Evolutionary conservation across 768 basidiomycete genomes (phyloP).

Genomic region (Suillus subluteus): DNA sequence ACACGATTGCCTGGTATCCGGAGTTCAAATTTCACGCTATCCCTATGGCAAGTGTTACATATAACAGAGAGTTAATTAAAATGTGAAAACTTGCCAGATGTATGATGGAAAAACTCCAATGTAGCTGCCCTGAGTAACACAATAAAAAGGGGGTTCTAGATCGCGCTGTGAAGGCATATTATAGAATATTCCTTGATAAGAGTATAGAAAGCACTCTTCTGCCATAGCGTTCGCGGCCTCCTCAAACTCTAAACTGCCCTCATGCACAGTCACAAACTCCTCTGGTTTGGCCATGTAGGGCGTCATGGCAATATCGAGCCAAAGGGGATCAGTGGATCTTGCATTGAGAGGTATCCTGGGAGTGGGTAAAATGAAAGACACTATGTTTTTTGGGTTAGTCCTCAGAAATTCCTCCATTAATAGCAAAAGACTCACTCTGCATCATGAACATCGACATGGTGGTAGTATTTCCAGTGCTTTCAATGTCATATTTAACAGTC

Average conservation of each 20-base stretch:
- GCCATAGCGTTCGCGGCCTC: not conserved
- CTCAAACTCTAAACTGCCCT: conserved; percentile 2
- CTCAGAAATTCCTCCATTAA: not conserved
- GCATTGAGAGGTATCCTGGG: not conserved
- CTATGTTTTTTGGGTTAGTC: not conserved
- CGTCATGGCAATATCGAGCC: not conserved
- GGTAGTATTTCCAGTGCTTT: no score
- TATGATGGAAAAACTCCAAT: not conserved
- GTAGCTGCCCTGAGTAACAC: not conserved
- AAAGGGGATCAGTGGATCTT: not conserved
- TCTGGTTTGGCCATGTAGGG: not conserved
- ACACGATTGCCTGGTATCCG: not conserved
- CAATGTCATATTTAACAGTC: no score
- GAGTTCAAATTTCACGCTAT: not conserved
- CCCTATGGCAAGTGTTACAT: no score
- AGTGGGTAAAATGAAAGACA: not conserved
- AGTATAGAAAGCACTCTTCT: not conserved
- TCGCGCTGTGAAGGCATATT: not conserved
- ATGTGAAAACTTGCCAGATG: not conserved
- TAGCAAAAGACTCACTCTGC: not conserved
- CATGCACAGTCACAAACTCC: not conserved
- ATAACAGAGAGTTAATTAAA: not conserved
- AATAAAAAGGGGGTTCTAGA: not conserved
- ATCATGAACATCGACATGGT: not conserved
- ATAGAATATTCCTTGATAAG: not conserved